These are phyloP conservation scores for Crithidia mellificae DNA, from an alignment of 208 protist genomes.

Conservation along the genomic window DNA sequence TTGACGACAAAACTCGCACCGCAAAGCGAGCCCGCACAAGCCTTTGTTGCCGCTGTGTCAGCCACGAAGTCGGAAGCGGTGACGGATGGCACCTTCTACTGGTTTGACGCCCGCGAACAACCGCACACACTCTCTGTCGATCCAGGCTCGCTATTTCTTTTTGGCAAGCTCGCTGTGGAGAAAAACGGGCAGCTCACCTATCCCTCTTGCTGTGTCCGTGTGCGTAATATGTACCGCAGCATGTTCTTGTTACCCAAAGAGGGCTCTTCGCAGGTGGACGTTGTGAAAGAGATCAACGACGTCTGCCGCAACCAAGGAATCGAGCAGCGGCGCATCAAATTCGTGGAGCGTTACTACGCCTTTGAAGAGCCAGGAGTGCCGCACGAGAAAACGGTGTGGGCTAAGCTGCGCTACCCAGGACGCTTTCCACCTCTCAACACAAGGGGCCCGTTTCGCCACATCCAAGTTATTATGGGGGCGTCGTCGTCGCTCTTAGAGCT, in stretches of 20 bases:
- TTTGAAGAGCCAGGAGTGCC: conserved; percentile 89
- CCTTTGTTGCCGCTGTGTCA: neutral
- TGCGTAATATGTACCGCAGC: conserved; percentile 78
- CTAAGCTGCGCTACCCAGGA: conserved; percentile 89
- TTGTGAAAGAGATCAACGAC: conserved; percentile 83
- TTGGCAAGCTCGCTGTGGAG: conserved; percentile 73
- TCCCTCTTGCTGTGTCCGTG: conserved; percentile 83
- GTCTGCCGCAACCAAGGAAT: conserved; percentile 73
- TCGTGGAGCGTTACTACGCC: conserved; percentile 92
- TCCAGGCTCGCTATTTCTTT: conserved; percentile 89
- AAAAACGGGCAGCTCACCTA: conserved; percentile 39
- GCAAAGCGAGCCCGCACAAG: conserved; percentile 5
- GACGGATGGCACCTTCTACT: conserved; percentile 65
- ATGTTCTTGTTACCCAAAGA: conserved; percentile 77
- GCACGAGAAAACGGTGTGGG: conserved; percentile 80
- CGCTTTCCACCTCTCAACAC: conserved; percentile 58
- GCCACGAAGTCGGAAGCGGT: conserved; percentile 11
- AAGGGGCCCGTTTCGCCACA: conserved; percentile 56
- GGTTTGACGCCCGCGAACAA: conserved; percentile 91
- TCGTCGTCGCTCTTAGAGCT: conserved; percentile 88
- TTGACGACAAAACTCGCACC: conserved; percentile 22
- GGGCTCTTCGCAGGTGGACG: conserved; percentile 60
- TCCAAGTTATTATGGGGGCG: conserved; percentile 85
- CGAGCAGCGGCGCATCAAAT: conserved; percentile 80
- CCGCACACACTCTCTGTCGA: conserved; percentile 60